phyloP scores from a whole-genome alignment of 1,284 basidiomycete genomes.

The Tetrapyrgos nigripes region DNA sequence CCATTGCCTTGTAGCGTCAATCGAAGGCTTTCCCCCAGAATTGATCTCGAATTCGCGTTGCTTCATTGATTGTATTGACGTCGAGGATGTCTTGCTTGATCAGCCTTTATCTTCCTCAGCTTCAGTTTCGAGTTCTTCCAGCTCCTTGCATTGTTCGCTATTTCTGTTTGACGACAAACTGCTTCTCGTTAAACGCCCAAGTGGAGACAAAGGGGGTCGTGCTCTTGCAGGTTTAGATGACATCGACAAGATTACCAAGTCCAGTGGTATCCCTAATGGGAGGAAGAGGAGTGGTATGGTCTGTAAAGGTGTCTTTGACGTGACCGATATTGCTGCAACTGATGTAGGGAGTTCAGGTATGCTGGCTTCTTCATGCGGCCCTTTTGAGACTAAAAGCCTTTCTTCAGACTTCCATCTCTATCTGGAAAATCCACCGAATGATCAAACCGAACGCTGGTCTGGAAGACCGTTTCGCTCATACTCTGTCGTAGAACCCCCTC shows the following conservation, averaged over 20 bases:
- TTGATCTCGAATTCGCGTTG: slow-evolving; percentile 87
- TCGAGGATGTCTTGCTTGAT: slow-evolving; percentile 81
- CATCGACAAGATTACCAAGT: slow-evolving; percentile 77
- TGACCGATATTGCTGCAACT: slow-evolving; percentile 84
- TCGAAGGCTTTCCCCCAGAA: slow-evolving; percentile 91
- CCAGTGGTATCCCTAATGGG: slow-evolving; percentile 57
- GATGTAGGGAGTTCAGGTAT: slow-evolving; percentile 86
- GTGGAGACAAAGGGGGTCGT: slow-evolving; percentile 76
- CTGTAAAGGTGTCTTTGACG: slow-evolving; percentile 87
- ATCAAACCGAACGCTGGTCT: slow-evolving; percentile 84
- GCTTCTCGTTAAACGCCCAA: slow-evolving; percentile 88
- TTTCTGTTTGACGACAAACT: slow-evolving; percentile 97
- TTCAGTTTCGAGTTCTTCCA: slow-evolving; percentile 46
- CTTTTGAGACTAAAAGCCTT: background rate
- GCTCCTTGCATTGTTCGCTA: slow-evolving; percentile 82
- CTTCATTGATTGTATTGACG: slow-evolving; percentile 94
- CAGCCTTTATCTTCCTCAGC: slow-evolving; percentile 46
- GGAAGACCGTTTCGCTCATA: slow-evolving; percentile 82
- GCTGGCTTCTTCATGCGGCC: slow-evolving; percentile 25
- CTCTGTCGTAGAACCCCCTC: slow-evolving; percentile 75
- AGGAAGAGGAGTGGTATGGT: slow-evolving; percentile 84
- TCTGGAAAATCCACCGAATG: slow-evolving; percentile 80
- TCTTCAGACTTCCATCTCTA: slow-evolving; percentile 82
- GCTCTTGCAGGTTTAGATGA: slow-evolving; percentile 87
- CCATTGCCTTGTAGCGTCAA: slow-evolving; percentile 84